Evolutionary conservation across 352 stramenopile species (phyloP).

Genomic region (Pythium graminicola): DNA sequence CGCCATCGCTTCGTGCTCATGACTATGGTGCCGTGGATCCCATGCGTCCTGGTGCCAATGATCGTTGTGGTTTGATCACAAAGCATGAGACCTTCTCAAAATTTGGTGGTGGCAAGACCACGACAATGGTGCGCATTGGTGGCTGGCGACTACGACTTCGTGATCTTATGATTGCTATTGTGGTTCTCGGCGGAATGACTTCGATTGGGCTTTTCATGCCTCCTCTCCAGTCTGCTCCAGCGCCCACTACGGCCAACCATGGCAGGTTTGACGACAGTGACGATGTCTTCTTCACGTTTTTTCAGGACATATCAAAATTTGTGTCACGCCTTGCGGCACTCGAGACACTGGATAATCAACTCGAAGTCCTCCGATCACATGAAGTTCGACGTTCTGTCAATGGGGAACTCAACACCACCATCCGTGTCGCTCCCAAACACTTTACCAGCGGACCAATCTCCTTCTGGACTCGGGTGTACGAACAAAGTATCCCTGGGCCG

Average conservation of each 20-base stretch:
- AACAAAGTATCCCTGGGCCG: slow-evolving; percentile 47
- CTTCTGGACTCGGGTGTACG: slow-evolving; percentile 69
- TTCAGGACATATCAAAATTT: not conserved
- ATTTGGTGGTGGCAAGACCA: too few species aligned
- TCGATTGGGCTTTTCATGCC: slow-evolving; percentile 9
- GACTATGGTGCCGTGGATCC: not conserved
- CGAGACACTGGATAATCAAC: slow-evolving; percentile 26
- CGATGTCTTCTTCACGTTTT: not conserved
- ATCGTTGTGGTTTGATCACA: too few species aligned
- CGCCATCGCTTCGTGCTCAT: not conserved
- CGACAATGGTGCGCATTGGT: slow-evolving; percentile 5
- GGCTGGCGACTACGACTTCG: slow-evolving; percentile 12
- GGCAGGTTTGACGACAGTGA: slow-evolving; percentile 1
- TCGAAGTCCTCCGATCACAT: slow-evolving; percentile 32
- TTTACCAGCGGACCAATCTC: slow-evolving; percentile 49
- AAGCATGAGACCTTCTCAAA: too few species aligned
- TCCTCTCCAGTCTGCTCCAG: not conserved
- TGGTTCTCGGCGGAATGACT: not conserved
- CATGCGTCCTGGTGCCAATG: too few species aligned
- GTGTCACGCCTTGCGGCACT: not conserved
- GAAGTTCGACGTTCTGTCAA: slow-evolving; percentile 32
- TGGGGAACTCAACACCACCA: slow-evolving; percentile 56
- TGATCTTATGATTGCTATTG: slow-evolving; percentile 10
- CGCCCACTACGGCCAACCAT: slow-evolving; percentile 3
- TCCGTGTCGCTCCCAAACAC: slow-evolving; percentile 37